Evolutionary conservation across 805 yeast species (phyloP), one percentile per base, ranked within the genome.

Genomic region (Ogataea salicorniae): DNA sequence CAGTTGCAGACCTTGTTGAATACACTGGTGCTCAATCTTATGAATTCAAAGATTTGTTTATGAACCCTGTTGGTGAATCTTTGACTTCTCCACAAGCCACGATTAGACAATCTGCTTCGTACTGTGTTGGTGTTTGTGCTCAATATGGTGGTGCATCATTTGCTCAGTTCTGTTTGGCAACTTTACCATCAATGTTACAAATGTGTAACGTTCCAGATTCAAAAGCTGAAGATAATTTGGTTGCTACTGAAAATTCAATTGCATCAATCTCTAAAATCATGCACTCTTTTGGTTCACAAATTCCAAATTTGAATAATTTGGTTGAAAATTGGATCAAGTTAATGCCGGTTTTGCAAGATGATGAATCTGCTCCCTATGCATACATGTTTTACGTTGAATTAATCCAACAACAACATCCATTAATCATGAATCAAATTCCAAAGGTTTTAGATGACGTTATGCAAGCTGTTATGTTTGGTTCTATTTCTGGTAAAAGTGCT

Each of bases 101-200:
- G 5, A 74, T 91, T 35, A 84, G 97, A 57, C 97, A 94, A 70
- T 87, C 88, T 13, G 91, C 96, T 3, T 80, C 94, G 0, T 84
- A 83, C 58, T 79, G 87, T 35, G 79, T 91, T 47, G 98, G 99
- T 29, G 82, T 80, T 20, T 84, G 94, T 50, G 96, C 96, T 2
- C 90, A 86, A 63, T 73, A 75, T 55, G 95, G 96, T 7, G 89
- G 92, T 14, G 63, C 68, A 3, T 62, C 71, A 2, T 87, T 82
- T 62, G 74, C 74, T 20, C 82, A 83, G 34, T 77, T 84, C 46
- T 79, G 85, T 45, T 63, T 87, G 26, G 79, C 84, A 8, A 76
- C 89, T n/a, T 70, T 92, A 53, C 88, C 82, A 53, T 81, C 88
- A 17, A 75, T 94, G 66, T 77, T 85, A 59, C 82, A 82, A 55